A percentile compares a stretch with the other conserved stretches of the same genome.
Conservation (phyloP, 2,329 filamentous ascomycete species). For the Teratosphaeria pseudoeucalypti region DNA sequence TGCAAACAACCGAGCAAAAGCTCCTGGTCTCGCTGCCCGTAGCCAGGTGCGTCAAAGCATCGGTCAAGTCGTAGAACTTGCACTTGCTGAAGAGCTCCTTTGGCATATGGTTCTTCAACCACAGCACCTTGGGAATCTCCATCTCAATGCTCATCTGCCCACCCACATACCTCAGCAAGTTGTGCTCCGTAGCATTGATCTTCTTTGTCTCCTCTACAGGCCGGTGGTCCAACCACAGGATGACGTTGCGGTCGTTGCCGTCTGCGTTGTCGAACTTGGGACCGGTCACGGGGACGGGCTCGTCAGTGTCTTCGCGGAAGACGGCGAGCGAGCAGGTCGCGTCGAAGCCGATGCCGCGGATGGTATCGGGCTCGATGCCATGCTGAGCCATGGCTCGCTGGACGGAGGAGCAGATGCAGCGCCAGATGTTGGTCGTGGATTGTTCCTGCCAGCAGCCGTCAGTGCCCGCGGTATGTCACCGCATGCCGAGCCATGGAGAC, state of each 20-base stretch:
- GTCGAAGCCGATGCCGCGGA: constrained; percentile 92
- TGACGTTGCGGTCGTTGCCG: constrained; percentile 82
- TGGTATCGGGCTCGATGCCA: constrained; percentile 60
- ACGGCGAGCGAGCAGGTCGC: constrained; percentile 96
- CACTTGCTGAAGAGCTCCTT: constrained; percentile 78
- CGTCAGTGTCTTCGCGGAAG: constrained; percentile 78
- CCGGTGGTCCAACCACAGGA: constrained; percentile 94
- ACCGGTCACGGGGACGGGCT: constrained; percentile 82
- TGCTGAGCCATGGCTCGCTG: constrained; percentile 73
- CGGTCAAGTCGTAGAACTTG: constrained; percentile 93
- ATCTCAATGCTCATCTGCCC: constrained; percentile 99
- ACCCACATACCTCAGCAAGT: constrained; percentile 88
- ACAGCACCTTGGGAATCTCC: constrained; percentile 97
- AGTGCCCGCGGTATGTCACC: background rate
- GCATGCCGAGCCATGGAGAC: background rate
- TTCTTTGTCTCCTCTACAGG: constrained; percentile 81
- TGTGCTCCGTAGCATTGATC: constrained; percentile 88
- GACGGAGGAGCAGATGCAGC: constrained; percentile 82
- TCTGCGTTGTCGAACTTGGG: constrained; percentile 69
- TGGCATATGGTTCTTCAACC: constrained; percentile 98
- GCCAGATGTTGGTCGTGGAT: constrained; percentile 96
- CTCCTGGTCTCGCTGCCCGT: constrained; percentile 86
- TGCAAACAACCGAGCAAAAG: constrained; percentile 93
- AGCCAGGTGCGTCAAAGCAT: constrained; percentile 87
- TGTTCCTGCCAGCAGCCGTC: constrained; percentile 56